These are phyloP conservation scores for Crucibulum laeve DNA, from an alignment of 768 basidiomycete genomes.

Conservation along the genomic window DNA sequence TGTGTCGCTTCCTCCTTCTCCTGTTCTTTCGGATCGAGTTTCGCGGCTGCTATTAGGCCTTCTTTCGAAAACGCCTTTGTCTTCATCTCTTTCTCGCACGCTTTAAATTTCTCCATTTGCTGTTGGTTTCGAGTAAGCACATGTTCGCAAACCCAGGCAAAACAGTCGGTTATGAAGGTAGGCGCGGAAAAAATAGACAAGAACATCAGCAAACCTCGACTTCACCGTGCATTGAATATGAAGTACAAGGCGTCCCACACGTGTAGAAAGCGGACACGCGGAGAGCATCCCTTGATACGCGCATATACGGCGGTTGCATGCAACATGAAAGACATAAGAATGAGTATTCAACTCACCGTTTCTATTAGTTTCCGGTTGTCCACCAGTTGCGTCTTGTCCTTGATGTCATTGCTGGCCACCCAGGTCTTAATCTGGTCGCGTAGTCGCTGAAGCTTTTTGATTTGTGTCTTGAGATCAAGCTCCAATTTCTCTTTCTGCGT, in stretches of 20 bases:
- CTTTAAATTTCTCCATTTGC: conserved; percentile 99
- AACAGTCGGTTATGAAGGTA: neutral
- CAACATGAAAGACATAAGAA: conserved; percentile 12
- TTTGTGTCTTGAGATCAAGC: conserved; percentile 71
- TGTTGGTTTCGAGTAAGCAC: conserved; percentile 24
- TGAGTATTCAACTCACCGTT: conserved; percentile 81
- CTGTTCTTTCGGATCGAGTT: conserved; percentile 95
- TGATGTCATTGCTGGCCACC: conserved; percentile 97
- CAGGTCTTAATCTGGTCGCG: conserved; percentile 99
- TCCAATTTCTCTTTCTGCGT: conserved; percentile 53
- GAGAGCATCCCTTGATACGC: neutral
- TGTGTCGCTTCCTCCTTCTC: conserved; percentile 86
- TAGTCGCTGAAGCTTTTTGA: conserved; percentile 96
- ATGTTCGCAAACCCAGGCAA: neutral
- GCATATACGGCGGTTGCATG: conserved; percentile 1
- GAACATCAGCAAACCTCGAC: neutral
- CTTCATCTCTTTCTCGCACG: conserved; percentile 99
- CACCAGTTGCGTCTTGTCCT: conserved; percentile 90
- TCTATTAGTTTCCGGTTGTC: conserved; percentile 97
- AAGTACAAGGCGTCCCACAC: neutral
- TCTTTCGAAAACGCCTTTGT: conserved; percentile 99
- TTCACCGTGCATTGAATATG: neutral
- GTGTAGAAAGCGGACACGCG: conserved; percentile 1
- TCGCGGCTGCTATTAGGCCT: conserved; percentile 89
- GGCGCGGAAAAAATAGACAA: neutral